Base-by-base conservation (phyloP, 768 basidiomycete species). In the Boletus fagicola region DNA sequence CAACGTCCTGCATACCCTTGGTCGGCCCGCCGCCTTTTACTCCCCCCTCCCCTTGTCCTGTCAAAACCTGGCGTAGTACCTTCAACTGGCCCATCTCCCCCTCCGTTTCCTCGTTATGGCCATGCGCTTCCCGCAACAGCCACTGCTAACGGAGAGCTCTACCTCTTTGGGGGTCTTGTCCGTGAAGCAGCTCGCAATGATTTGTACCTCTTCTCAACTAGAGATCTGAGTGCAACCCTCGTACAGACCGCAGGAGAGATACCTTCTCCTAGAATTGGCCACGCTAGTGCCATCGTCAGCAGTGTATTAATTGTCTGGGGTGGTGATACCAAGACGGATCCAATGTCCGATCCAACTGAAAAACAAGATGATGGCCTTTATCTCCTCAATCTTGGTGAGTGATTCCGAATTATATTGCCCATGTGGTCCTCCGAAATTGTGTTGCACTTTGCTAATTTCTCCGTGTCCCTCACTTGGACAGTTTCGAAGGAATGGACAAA, bases 261-360 rank as follows among this genome's bases (percentile, higher is more conserved):
- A 8, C 97, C 97, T 1, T 84, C 85, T 16, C 86, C 93, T 0
- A 79, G 97, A 61, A 95, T 98, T n/a, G 96, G 97, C 0, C 97
- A 99, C 76, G 93, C 94, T 3, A 89, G 90, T 72, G 96, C 96
- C 7, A 84, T 98, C 49, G 94, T 98, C 56, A 93, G 94, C 72
- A 94, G 90, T 67, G 96, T 98, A 49, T 78, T 99, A 58, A 90
- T 98, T 58, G 88, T 98, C 4, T 99, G 97, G 97, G 97, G 97
- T 33, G 97, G 96, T 26, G 97, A 99, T 70, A 98, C 95, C 4
- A 95, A 93, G 74, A 84, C 86, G 15, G 87, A 88, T 64, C 76
- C 77, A 24, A 82, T 78, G 71, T 76, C 80, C 33, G 82, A 79
- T 62, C 78, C 78, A 10, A 75, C 78, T 11, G 93, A 94, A 58